Percentiles rank a stretch among this genome's conserved stretches.
These are phyloP conservation scores for Trypanosoma lewisi DNA, from an alignment of 208 protist species.

Conservation along the genomic window DNA sequence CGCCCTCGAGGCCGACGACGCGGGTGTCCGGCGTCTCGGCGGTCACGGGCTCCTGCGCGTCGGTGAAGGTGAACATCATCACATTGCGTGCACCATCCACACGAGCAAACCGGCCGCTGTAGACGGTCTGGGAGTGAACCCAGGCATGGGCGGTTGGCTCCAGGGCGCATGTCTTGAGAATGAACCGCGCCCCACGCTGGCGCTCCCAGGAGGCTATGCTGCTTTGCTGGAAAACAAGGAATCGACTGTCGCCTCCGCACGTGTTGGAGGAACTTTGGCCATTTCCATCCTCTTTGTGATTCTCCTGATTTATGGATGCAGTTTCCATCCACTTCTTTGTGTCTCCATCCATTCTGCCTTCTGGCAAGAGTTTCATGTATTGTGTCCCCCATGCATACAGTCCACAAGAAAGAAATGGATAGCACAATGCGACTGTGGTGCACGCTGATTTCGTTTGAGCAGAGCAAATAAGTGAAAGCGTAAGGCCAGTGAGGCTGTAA, in stretches of 20 bases:
- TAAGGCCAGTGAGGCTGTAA: conserved; percentile 26
- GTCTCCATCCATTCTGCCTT: conserved; percentile 20
- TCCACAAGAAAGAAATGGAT: conserved; percentile 35
- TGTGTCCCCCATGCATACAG: conserved; percentile 28
- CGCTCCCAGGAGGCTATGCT: not conserved
- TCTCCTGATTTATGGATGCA: not conserved
- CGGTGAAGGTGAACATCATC: conserved; percentile 25
- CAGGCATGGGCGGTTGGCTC: conserved; percentile 18
- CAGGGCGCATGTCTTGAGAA: conserved; percentile 15
- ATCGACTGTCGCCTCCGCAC: not conserved
- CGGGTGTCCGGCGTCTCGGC: conserved; percentile 3
- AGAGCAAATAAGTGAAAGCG: conserved; percentile 20
- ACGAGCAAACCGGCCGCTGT: conserved; percentile 33
- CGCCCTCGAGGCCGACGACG: conserved; percentile 32
- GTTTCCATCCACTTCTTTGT: not conserved
- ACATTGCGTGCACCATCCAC: conserved; percentile 45
- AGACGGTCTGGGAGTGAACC: conserved; percentile 19
- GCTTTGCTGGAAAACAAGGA: not conserved
- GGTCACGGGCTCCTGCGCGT: not conserved
- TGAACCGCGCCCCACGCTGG: conserved; percentile 7
- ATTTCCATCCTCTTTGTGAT: not conserved
- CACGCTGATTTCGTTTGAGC: conserved; percentile 20
- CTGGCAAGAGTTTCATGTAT: conserved; percentile 26
- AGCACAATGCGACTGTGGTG: conserved; percentile 35
- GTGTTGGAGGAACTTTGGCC: not conserved